Conservation (phyloP, 1,139 yeast species). For the Candida anutae region DNA sequence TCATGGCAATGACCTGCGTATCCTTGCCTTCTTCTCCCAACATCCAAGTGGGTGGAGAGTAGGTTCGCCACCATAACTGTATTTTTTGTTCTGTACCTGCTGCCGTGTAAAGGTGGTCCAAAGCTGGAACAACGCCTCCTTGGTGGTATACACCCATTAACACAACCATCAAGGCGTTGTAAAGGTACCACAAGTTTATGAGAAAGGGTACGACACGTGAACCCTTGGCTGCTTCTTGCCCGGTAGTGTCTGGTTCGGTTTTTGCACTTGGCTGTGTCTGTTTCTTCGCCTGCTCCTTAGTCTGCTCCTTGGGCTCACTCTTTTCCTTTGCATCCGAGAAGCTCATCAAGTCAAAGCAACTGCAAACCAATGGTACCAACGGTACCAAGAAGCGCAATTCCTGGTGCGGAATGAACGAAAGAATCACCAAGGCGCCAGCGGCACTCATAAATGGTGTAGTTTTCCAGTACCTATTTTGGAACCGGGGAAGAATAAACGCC, state of each 20-base stretch:
- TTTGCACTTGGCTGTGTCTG: no score
- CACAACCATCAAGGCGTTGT: conserved; percentile 52
- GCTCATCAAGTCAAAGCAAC: conserved; percentile 45
- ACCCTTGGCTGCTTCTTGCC: conserved; percentile 1
- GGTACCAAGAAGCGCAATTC: conserved; percentile 84
- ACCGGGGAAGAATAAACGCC: conserved; percentile 32
- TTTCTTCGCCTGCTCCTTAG: no score
- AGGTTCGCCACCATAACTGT: conserved; percentile 89
- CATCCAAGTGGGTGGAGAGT: conserved; percentile 88
- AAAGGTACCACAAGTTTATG: conserved; percentile 50
- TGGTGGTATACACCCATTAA: conserved; percentile 83
- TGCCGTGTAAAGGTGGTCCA: conserved; percentile 23
- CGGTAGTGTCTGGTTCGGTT: conserved; percentile 1
- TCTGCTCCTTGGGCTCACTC: no score
- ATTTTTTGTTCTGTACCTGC: conserved; percentile 14
- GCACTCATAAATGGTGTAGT: conserved; percentile 54
- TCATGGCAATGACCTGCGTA: conserved; percentile 13
- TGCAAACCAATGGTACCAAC: conserved; percentile 59
- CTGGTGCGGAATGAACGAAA: conserved; percentile 83
- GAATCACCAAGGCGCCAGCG: conserved; percentile 48
- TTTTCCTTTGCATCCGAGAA: no score
- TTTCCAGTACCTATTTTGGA: conserved; percentile 23
- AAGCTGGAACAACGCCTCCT: conserved; percentile 76
- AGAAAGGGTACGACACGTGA: conserved; percentile 11
- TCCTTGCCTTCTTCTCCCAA: conserved; percentile 33